Percentiles rank a stretch among this genome's conserved stretches.
These are phyloP conservation scores for Lentinula sp. DNA, from an alignment of 768 basidiomycete genomes.

Conservation along the genomic window DNA sequence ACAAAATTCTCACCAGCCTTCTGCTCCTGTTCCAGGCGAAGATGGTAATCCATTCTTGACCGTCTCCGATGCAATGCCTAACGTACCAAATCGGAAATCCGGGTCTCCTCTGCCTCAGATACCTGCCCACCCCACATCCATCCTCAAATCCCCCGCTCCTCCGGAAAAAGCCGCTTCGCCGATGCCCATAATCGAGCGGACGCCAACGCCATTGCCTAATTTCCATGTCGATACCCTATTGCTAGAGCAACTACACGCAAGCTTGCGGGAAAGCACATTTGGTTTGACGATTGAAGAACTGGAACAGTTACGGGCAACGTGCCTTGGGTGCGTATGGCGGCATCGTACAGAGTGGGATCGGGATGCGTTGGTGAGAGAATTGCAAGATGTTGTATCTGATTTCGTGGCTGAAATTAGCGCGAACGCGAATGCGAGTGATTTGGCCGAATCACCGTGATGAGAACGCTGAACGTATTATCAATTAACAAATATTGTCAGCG, in stretches of 20 bases:
- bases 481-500: too few species aligned
- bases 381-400: conserved; percentile 48
- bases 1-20: neutral
- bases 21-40: neutral
- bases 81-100: neutral
- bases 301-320: conserved; percentile 87
- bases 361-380: conserved; percentile 51
- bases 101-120: conserved; percentile 9
- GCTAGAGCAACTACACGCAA: conserved; percentile 41
- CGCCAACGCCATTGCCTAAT: conserved; percentile 70
- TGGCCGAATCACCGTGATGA: neutral
- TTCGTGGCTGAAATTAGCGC: conserved; percentile 59
- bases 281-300: conserved; percentile 79
- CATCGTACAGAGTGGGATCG: conserved; percentile 82
- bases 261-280: conserved; percentile 49
- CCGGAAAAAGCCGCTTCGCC: conserved; percentile 15
- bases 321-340: conserved; percentile 78
- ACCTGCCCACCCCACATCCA: neutral
- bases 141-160: neutral
- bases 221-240: conserved; percentile 58
- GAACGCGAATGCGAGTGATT: neutral
- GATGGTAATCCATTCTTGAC: conserved; percentile 3
- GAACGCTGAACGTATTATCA: too few species aligned
- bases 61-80: conserved; percentile 1
- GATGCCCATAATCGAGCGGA: conserved; percentile 42